Percentiles rank a stretch among this genome's conserved stretches.
These are phyloP conservation scores for Suaeda aralocaspica DNA, from an alignment of 148 eudicot genomes.

Conservation along the genomic window DNA sequence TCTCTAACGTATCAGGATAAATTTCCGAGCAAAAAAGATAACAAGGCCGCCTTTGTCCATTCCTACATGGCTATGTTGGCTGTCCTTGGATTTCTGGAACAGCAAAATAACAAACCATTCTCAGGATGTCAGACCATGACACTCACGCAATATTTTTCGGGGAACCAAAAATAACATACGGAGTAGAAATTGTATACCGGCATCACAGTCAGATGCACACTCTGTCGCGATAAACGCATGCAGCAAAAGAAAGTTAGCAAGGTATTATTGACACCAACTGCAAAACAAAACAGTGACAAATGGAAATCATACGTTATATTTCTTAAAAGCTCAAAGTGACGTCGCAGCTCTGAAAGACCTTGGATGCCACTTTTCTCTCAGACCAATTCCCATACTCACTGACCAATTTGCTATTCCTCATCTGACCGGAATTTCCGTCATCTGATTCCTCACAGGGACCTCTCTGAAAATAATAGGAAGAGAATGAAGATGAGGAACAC, in stretches of 20 bases:
- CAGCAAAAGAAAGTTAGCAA: background rate
- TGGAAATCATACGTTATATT: constrained; percentile 30
- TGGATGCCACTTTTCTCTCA: constrained; percentile 51
- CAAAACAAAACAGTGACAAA: background rate
- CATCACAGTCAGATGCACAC: constrained; percentile 33
- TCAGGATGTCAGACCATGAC: background rate
- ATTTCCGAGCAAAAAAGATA: constrained; percentile 42
- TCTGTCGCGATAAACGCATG: constrained; percentile 26
- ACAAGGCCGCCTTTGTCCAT: constrained; percentile 44
- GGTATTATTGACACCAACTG: background rate
- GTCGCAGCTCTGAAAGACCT: constrained; percentile 37
- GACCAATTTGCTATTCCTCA: constrained; percentile 50
- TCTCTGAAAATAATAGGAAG: background rate
- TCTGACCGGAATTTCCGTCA: constrained; percentile 45
- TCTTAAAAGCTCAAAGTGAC: constrained; percentile 35
- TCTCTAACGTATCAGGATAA: constrained; percentile 35
- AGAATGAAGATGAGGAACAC: constrained; percentile 6
- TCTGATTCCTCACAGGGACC: no score
- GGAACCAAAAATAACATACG: no score
- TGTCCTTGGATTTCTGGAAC: constrained; percentile 28
- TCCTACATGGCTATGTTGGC: constrained; percentile 40
- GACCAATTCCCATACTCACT: constrained; percentile 45
- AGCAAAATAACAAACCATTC: constrained; percentile 4
- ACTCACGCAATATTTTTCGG: background rate
- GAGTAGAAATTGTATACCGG: constrained; percentile 23